phyloP scores from a whole-genome alignment of 352 stramenopile genomes.

The Phytophthora vignae region DNA sequence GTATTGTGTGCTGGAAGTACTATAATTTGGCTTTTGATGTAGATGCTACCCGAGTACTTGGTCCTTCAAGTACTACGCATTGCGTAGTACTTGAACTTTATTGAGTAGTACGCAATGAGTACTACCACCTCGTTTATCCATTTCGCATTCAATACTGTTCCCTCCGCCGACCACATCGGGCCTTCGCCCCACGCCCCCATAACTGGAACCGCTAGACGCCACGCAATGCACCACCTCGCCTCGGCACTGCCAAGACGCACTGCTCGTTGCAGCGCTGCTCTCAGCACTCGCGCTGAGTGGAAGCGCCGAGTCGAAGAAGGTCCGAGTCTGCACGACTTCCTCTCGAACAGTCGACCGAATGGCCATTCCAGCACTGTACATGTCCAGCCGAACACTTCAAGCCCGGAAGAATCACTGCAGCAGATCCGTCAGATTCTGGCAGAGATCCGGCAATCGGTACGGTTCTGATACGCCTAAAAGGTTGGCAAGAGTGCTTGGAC shows the following conservation, averaged over 20 bases:
- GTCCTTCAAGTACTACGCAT: too few species aligned
- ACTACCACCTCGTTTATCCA: background rate
- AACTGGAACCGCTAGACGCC: background rate
- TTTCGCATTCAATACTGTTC: background rate
- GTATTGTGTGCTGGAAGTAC: too few species aligned
- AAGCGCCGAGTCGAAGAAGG: conserved; percentile 41
- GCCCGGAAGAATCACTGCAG: conserved; percentile 37
- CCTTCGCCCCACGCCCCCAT: background rate
- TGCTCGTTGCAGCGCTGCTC: conserved; percentile 10
- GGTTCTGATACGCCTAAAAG: background rate
- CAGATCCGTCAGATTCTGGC: conserved; percentile 53
- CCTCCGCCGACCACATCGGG: too few species aligned
- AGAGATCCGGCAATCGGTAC: conserved; percentile 45
- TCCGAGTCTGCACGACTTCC: conserved; percentile 48
- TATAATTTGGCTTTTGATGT: too few species aligned
- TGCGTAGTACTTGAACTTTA: too few species aligned
- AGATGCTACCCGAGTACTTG: too few species aligned
- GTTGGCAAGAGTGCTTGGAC: background rate
- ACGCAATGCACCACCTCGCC: conserved; percentile 20
- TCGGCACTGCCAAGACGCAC: conserved; percentile 4
- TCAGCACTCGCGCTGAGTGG: conserved; percentile 41
- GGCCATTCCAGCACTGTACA: background rate
- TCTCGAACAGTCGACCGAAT: conserved; percentile 13
- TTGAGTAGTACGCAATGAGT: too few species aligned
- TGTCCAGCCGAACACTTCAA: conserved; percentile 3